Base-by-base conservation (phyloP, 2,329 filamentous ascomycete species). In the Amauroascus niger region DNA sequence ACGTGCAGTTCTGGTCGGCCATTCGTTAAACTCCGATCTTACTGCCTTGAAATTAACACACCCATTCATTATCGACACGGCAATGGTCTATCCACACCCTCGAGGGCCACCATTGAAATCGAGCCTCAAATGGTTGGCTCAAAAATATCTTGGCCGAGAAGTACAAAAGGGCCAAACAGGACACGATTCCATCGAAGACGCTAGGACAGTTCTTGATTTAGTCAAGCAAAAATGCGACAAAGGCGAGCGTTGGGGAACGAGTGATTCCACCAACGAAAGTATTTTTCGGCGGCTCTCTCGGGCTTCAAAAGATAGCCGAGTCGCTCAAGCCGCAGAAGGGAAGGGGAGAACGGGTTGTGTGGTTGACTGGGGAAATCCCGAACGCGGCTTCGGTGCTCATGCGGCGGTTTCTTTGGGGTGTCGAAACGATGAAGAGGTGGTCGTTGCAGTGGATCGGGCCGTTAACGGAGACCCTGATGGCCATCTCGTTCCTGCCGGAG, bases 221-320 rank as follows among this genome's bases (percentile, higher is more conserved):
- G 82, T 97, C 46, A 95, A 93, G 69, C 84, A 91, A 65, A 98
- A 98, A 69, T 96, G 91, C 67, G 90, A 97, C 68, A 93, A 87
- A 70, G 93, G 93, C 39, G 87, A 86, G 59, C 71, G 76, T 22
- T 98, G 90, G 87, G 93, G 88, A 33, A 85, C 84, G 0, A 81
- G 81, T 48, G 88, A 95, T 41, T 78, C 82, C 1, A 83, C 83
- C 44, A 84, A 83, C 39, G 93, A 98, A 71, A 91, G 88, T 61
- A 82, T 98, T 48, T 98, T 97, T 75, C 86, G 84, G 61, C 82
- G 91, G 8, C 77, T 98, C 3, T 79, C 78, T 2, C 77, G 83
- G 43, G 75, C 14, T 67, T 71, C 22, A 67, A 69, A 49, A 60
- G 67, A 14, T 67, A 69, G 39, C 74, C 74, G 57, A 62, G 18